phyloP scores from a whole-genome alignment of 2,329 filamentous ascomycete species.

The Lachnellula cervina region DNA sequence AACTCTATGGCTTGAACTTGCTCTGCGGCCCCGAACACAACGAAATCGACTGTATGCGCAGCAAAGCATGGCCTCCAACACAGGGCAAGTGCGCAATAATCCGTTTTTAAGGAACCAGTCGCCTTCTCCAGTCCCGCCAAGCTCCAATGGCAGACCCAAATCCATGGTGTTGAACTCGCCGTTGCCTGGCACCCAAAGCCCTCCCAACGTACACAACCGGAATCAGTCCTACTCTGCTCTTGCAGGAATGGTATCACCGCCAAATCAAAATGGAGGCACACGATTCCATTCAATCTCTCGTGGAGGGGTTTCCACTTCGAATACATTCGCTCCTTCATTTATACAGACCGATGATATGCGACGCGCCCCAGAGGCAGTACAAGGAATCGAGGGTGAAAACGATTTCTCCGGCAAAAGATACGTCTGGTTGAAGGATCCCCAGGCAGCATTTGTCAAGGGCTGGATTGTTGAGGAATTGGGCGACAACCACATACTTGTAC shows the following conservation, averaged over 20 bases:
- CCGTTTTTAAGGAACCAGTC: constrained; percentile 70
- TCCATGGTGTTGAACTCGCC: constrained; percentile 59
- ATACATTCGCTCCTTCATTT: constrained; percentile 92
- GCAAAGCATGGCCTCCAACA: constrained; percentile 49
- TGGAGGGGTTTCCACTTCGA: constrained; percentile 58
- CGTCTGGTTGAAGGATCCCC: constrained; percentile 89
- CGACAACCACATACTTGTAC: constrained; percentile 68
- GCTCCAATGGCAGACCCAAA: constrained; percentile 58
- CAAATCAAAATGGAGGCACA: constrained; percentile 21
- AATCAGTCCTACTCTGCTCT: constrained; percentile 62
- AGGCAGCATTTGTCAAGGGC: constrained; percentile 84
- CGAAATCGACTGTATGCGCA: constrained; percentile 8
- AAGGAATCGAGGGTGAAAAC: constrained; percentile 90
- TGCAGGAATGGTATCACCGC: constrained; percentile 33
- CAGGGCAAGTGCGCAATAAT: constrained; percentile 72
- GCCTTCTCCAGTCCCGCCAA: constrained; percentile 55
- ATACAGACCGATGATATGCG: constrained; percentile 82
- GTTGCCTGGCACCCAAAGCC: constrained; percentile 32
- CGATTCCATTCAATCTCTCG: constrained; percentile 58
- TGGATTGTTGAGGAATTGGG: constrained; percentile 82
- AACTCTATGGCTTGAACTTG: background rate
- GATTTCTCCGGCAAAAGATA: constrained; percentile 99
- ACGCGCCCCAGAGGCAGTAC: constrained; percentile 49
- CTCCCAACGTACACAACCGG: constrained; percentile 51
- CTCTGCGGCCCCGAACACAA: background rate